A percentile compares a stretch with the other conserved stretches of the same genome.
phyloP scores from a whole-genome alignment of 305 asterid genomes.

The Lippia alba region DNA sequence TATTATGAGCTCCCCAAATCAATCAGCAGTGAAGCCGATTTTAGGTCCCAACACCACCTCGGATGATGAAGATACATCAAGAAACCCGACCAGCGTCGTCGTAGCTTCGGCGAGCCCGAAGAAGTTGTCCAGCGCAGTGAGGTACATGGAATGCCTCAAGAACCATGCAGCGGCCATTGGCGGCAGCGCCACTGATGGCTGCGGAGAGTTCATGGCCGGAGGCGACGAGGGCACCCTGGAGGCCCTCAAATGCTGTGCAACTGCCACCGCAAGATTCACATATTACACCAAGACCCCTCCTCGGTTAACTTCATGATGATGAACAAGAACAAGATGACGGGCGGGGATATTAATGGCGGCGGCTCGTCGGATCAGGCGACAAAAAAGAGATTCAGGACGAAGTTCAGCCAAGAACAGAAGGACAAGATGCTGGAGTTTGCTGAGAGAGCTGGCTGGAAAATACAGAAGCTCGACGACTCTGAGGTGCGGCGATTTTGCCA shows the following conservation, averaged over 20 bases:
- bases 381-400: constrained; percentile 43
- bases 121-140: constrained; percentile 14
- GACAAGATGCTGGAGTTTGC: constrained; percentile 45
- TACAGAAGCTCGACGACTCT: constrained; percentile 38
- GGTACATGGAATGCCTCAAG: constrained; percentile 60
- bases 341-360: not conserved
- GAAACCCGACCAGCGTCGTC: not conserved
- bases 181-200: constrained; percentile 51
- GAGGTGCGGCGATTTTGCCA: constrained; percentile 38
- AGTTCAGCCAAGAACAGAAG: constrained; percentile 44
- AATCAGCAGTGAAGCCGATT: constrained; percentile 4
- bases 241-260: constrained; percentile 53
- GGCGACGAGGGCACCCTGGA: constrained; percentile 48
- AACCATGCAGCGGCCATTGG: constrained; percentile 58
- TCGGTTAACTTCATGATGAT: not conserved
- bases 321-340: not conserved
- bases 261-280: constrained; percentile 40
- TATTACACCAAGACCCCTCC: not conserved
- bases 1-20: not conserved
- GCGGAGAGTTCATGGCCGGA: constrained; percentile 57
- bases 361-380: not conserved
- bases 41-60: too few relatives aligned
- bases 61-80: not conserved
- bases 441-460: constrained; percentile 39
- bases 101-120: not conserved